Conservation (phyloP, 2,329 filamentous ascomycete species). For the Aureobasidium uvarum region DNA sequence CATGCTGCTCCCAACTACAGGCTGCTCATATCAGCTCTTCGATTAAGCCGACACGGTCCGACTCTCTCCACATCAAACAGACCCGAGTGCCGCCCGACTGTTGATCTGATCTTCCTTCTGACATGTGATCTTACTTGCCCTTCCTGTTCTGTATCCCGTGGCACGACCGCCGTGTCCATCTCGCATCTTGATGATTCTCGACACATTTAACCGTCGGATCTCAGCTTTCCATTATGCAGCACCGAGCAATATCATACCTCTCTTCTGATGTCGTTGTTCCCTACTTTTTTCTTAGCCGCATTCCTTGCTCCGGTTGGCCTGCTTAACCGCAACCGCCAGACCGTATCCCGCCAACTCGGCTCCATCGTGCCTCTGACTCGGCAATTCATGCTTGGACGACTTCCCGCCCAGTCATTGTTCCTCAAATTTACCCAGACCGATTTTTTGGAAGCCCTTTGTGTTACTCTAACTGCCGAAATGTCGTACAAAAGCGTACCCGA, state of each 20-base stretch:
- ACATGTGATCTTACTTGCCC: conserved; percentile 22
- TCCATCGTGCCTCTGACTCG: conserved; percentile 13
- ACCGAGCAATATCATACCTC: neutral
- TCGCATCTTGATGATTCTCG: neutral
- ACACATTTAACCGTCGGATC: neutral
- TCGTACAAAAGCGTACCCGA: conserved; percentile 11
- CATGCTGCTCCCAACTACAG: conserved; percentile 14
- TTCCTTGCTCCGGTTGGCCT: conserved; percentile 23
- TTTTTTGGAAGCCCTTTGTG: neutral
- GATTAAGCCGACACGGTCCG: conserved; percentile 18
- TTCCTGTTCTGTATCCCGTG: neutral
- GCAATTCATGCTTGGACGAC: conserved; percentile 7
- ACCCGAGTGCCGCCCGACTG: conserved; percentile 18
- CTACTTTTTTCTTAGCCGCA: neutral
- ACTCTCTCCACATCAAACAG: conserved; percentile 15
- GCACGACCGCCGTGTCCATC: neutral
- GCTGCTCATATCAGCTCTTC: conserved; percentile 2
- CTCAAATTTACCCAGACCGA: conserved; percentile 10
- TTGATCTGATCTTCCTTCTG: neutral
- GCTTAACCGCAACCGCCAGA: conserved; percentile 22
- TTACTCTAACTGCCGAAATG: conserved; percentile 13
- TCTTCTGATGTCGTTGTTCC: conserved; percentile 15
- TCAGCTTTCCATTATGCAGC: neutral
- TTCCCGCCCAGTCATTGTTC: conserved; percentile 3
- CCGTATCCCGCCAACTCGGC: conserved; percentile 18